These are phyloP conservation scores for Penicillium arizonense DNA, from an alignment of 495 filamentous ascomycete genomes.

Conservation along the genomic window DNA sequence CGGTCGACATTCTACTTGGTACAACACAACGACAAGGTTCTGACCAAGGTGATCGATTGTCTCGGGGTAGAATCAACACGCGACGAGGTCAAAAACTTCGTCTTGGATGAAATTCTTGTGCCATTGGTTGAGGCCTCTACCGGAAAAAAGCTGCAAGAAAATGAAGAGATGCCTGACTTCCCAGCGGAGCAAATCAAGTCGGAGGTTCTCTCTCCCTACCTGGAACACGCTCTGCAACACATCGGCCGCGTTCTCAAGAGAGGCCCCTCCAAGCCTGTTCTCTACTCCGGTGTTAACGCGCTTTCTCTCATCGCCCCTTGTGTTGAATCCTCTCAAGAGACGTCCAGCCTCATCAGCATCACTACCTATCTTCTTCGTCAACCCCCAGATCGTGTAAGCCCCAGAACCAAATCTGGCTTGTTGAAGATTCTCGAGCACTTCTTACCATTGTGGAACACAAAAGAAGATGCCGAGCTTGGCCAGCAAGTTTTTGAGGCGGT, in stretches of 20 bases:
- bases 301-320: constrained; percentile 73
- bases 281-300: constrained; percentile 74
- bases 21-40: constrained; percentile 57
- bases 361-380: constrained; percentile 79
- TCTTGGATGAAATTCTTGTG: constrained; percentile 67
- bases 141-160: constrained; percentile 42
- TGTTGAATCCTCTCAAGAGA: constrained; percentile 65
- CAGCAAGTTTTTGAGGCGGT: constrained; percentile 60
- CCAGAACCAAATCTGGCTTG: constrained; percentile 78
- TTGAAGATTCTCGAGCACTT: constrained; percentile 74
- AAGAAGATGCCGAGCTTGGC: constrained; percentile 42
- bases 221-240: constrained; percentile 64
- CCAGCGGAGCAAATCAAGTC: constrained; percentile 50
- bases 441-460: constrained; percentile 57
- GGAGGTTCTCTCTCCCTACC: constrained; percentile 65
- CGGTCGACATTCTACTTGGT: constrained; percentile 67
- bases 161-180: constrained; percentile 53
- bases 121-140: constrained; percentile 57
- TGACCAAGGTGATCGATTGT: constrained; percentile 69
- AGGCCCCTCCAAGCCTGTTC: constrained; percentile 66
- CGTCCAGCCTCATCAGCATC: constrained; percentile 71
- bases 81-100: constrained; percentile 83
- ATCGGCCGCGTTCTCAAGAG: constrained; percentile 69
- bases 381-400: constrained; percentile 74
- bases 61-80: constrained; percentile 72